phyloP scores from a whole-genome alignment of 2,329 filamentous ascomycete genomes.

The Exophiala viscosa region DNA sequence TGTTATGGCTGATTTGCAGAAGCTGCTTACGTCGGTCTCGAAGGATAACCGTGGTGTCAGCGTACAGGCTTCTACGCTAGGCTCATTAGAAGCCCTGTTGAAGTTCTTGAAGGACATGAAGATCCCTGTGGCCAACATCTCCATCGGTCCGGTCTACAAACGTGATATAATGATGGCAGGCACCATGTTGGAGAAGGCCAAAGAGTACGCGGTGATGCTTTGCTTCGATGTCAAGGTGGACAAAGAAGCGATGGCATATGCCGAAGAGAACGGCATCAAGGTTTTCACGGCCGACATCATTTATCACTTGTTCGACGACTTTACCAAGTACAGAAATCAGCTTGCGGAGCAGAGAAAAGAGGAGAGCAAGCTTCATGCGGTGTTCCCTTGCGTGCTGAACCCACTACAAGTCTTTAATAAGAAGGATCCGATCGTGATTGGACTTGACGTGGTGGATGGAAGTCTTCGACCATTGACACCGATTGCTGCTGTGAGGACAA shows the following conservation, averaged over 20 bases:
- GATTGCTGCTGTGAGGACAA: slow-evolving; percentile 79
- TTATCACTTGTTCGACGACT: slow-evolving; percentile 95
- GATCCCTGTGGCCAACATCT: slow-evolving; percentile 95
- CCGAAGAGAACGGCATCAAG: slow-evolving; percentile 91
- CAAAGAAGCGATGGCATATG: slow-evolving; percentile 87
- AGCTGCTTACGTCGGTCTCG: slow-evolving; percentile 84
- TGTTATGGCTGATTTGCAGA: slow-evolving; percentile 90
- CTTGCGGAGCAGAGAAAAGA: slow-evolving; percentile 91
- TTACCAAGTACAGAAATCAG: slow-evolving; percentile 89
- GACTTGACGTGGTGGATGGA: slow-evolving; percentile 92
- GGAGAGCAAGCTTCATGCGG: slow-evolving; percentile 88
- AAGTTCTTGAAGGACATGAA: slow-evolving; percentile 96
- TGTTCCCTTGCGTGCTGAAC: slow-evolving; percentile 90
- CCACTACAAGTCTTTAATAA: slow-evolving; percentile 98
- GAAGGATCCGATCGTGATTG: slow-evolving; percentile 88
- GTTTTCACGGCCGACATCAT: slow-evolving; percentile 99
- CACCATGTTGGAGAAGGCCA: slow-evolving; percentile 92
- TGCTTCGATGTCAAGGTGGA: slow-evolving; percentile 99
- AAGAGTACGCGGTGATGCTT: slow-evolving; percentile 97
- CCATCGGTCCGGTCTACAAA: slow-evolving; percentile 96
- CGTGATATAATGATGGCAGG: slow-evolving; percentile 92
- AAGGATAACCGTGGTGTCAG: slow-evolving; percentile 92
- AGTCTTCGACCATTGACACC: slow-evolving; percentile 83
- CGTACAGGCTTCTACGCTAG: slow-evolving; percentile 94
- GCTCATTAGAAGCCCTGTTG: slow-evolving; percentile 89